A percentile compares a stretch with the other conserved stretches of the same genome.
phyloP scores from a whole-genome alignment of 306 rosid genomes.

The Acmispon strigosus region DNA sequence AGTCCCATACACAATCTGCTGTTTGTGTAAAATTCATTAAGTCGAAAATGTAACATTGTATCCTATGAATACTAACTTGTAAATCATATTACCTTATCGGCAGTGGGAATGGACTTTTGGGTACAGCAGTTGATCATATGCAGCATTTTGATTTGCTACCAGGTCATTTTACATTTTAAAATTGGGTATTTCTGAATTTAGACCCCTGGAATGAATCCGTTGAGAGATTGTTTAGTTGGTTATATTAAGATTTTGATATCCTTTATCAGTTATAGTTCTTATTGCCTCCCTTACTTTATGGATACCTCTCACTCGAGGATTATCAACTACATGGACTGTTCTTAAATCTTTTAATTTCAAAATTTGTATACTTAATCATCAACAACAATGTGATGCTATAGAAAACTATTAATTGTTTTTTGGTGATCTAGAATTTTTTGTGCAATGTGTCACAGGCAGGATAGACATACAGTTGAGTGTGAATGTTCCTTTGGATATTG shows the following conservation, averaged over 20 bases:
- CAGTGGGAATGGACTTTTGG: slow-evolving; percentile 51
- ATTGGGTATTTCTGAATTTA: slow-evolving; percentile 22
- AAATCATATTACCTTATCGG: slow-evolving; percentile 18
- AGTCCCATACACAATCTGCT: neutral
- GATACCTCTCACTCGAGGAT: neutral
- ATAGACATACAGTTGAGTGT: slow-evolving; percentile 48
- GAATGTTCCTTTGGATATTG: slow-evolving; percentile 55
- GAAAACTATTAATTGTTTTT: neutral
- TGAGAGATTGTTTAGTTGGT: neutral
- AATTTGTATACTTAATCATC: neutral
- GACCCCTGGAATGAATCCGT: neutral
- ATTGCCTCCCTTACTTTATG: neutral
- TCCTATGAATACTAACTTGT: slow-evolving; percentile 15
- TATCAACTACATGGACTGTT: neutral
- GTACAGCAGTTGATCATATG: slow-evolving; percentile 51
- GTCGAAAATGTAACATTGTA: neutral
- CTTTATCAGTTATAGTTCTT: neutral
- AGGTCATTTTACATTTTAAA: slow-evolving; percentile 44
- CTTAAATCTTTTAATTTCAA: neutral
- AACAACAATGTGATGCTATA: neutral
- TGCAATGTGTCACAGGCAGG: slow-evolving; percentile 46
- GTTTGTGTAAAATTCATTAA: neutral
- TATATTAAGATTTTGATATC: neutral
- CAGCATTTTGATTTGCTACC: slow-evolving; percentile 70
- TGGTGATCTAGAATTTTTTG: neutral